phyloP scores from a whole-genome alignment of 805 yeast species.

The Lachancea mirantina region DNA sequence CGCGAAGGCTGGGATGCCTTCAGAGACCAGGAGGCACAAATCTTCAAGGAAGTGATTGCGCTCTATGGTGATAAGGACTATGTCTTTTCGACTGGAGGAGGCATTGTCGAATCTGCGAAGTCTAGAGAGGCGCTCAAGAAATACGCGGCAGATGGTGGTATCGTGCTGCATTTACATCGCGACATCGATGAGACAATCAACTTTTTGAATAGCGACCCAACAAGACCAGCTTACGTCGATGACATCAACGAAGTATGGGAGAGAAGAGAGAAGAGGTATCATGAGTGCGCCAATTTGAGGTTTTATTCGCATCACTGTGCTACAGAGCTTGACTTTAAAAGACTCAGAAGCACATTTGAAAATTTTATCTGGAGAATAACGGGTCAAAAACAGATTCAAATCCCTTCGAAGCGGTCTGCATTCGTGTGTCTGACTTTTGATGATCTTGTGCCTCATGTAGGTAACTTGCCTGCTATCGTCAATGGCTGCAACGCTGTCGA shows the following conservation, averaged over 20 bases:
- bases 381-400: slow-evolving; percentile 38
- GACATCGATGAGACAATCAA: slow-evolving; percentile 71
- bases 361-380: slow-evolving; percentile 53
- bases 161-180: slow-evolving; percentile 87
- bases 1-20: slow-evolving; percentile 82
- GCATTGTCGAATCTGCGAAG: slow-evolving; percentile 72
- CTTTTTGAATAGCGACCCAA: slow-evolving; percentile 67
- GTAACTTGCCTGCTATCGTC: slow-evolving; percentile 44
- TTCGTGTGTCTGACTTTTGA: slow-evolving; percentile 68
- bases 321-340: slow-evolving; percentile 44
- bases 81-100: slow-evolving; percentile 94
- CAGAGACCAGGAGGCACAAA: slow-evolving; percentile 55
- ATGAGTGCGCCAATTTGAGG: slow-evolving; percentile 68
- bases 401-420: slow-evolving; percentile 43
- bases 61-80: slow-evolving; percentile 41
- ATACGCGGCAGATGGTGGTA: slow-evolving; percentile 53
- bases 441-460: slow-evolving; percentile 43
- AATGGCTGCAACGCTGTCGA: slow-evolving; percentile 80
- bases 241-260: slow-evolving; percentile 80
- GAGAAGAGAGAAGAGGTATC: slow-evolving; percentile 73
- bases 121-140: slow-evolving; percentile 58
- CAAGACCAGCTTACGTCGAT: slow-evolving; percentile 80
- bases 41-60: slow-evolving; percentile 42
- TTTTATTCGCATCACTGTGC: slow-evolving; percentile 73
- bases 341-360: slow-evolving; percentile 52